Conservation (phyloP, 306 rosid species). For the Styphnolobium japonicum region DNA sequence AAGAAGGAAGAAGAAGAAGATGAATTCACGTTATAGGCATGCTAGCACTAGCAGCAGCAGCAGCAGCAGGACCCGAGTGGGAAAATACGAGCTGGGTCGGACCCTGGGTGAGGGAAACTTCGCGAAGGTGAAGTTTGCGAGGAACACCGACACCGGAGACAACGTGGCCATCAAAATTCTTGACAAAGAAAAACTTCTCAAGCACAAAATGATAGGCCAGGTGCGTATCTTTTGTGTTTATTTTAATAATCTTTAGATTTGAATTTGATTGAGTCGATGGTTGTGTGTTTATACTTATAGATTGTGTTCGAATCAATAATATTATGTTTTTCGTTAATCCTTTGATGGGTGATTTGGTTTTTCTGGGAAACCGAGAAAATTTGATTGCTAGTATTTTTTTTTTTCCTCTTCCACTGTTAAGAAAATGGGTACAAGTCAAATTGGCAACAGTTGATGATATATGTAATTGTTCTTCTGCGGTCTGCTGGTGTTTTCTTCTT, state of each 20-base stretch:
- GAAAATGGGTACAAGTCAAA: neutral
- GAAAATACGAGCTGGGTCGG: constrained; percentile 64
- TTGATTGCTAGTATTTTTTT: neutral
- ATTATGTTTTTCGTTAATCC: no score
- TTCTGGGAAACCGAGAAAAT: neutral
- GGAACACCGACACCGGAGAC: constrained; percentile 46
- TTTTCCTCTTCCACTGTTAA: neutral
- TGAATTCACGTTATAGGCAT: constrained; percentile 32
- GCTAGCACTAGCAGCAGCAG: neutral
- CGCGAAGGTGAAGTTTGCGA: constrained; percentile 70
- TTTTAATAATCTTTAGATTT: no score
- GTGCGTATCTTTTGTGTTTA: constrained; percentile 21
- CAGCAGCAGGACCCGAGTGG: constrained; percentile 51
- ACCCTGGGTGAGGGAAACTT: constrained; percentile 71
- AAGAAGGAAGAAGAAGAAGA: neutral
- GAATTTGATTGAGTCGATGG: no score
- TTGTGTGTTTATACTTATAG: no score
- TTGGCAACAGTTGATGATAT: neutral
- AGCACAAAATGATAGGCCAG: constrained; percentile 81
- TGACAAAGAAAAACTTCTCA: constrained; percentile 66
- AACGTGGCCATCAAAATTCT: constrained; percentile 70
- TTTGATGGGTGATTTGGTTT: neutral
- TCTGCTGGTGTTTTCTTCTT: neutral
- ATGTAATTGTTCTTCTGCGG: neutral
- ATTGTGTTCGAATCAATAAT: no score